Conservation (phyloP, 2,329 filamentous ascomycete species). For the Capronia americana region DNA sequence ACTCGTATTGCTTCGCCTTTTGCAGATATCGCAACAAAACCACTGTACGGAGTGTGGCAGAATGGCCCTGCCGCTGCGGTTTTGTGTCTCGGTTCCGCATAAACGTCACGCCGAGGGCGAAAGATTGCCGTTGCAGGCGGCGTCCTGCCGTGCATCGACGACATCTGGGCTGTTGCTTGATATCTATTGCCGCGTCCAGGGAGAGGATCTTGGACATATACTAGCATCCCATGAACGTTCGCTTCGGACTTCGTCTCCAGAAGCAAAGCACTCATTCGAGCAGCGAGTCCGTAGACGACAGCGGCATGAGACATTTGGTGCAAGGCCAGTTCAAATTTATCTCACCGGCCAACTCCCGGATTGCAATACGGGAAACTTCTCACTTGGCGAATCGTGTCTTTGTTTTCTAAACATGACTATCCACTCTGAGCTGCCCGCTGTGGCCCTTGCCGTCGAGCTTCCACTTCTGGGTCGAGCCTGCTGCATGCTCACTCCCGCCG, state of each 20-base stretch:
- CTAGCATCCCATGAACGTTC: neutral
- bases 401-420: slow-evolving; percentile 16
- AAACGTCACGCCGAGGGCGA: neutral
- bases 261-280: slow-evolving; percentile 2
- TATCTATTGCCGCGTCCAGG: neutral
- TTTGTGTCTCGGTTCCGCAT: neutral
- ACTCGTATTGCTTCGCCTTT: neutral
- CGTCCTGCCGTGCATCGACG: neutral
- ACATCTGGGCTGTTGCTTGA: neutral
- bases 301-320: neutral
- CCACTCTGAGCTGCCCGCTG: neutral
- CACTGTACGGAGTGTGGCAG: neutral
- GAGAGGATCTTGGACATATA: neutral
- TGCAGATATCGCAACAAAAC: neutral
- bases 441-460: slow-evolving; percentile 1
- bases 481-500: neutral
- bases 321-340: slow-evolving; percentile 14
- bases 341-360: slow-evolving; percentile 31
- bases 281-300: neutral
- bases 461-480: slow-evolving; percentile 3
- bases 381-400: neutral
- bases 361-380: neutral
- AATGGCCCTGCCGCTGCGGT: neutral
- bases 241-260: slow-evolving; percentile 7
- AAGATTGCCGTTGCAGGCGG: neutral